These are phyloP conservation scores for Nannochloris sp. DNA, from an alignment of 139 green algal species.

Conservation along the genomic window DNA sequence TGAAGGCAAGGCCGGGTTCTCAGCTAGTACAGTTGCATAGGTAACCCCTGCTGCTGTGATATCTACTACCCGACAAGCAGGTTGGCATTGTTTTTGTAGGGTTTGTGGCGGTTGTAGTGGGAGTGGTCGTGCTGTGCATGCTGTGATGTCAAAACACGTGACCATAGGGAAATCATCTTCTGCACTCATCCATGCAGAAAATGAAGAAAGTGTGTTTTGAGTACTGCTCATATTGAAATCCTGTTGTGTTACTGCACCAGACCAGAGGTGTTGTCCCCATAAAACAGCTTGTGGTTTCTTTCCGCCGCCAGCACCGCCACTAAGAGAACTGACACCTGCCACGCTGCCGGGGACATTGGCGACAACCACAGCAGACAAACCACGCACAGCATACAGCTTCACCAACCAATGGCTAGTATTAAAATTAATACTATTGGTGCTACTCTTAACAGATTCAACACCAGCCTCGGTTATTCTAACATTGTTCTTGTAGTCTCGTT, in stretches of 20 bases:
- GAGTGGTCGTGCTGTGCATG: no score
- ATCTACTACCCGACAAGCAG: no score
- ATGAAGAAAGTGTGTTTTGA: not conserved
- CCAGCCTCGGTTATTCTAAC: not conserved
- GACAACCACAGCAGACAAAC: conserved; percentile 20
- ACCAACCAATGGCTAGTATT: not conserved
- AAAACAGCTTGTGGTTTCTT: conserved; percentile 10
- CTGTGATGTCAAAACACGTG: conserved; percentile 11
- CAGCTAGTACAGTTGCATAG: not conserved
- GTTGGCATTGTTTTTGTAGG: no score
- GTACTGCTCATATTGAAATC: not conserved
- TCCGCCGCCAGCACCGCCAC: not conserved
- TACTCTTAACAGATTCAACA: not conserved
- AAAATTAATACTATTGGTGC: no score
- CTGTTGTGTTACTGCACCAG: not conserved
- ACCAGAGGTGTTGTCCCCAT: conserved; percentile 21
- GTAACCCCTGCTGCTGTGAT: not conserved
- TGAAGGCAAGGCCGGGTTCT: not conserved
- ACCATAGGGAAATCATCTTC: conserved; percentile 1
- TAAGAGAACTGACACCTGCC: not conserved
- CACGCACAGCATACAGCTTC: conserved; percentile 21
- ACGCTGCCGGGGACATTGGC: conserved; percentile 6
- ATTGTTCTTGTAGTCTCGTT: no score
- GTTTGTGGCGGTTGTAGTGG: no score
- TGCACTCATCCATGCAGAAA: conserved; percentile 3